Evolutionary conservation across 306 rosid species (phyloP).

Genomic region (Cicer cuneatum): DNA sequence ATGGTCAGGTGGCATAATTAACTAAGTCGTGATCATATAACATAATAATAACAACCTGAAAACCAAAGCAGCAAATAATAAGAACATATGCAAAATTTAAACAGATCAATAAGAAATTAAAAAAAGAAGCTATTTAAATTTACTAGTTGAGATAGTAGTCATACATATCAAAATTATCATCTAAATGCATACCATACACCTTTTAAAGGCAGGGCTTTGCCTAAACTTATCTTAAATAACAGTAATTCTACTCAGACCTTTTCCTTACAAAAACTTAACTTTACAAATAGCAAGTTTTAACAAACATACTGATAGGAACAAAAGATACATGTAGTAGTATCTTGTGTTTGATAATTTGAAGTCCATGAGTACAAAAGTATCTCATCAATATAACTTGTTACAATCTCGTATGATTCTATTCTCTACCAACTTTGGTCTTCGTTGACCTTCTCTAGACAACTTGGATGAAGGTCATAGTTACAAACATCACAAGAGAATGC

Average conservation of each 20-base stretch:
- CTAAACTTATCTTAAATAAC: slow-evolving; percentile 21
- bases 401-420: slow-evolving; percentile 32
- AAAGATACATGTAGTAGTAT: slow-evolving; percentile 7
- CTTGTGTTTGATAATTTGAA: slow-evolving; percentile 27
- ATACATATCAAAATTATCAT: slow-evolving; percentile 11
- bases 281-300: slow-evolving; percentile 23
- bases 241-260: slow-evolving; percentile 21
- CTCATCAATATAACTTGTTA: slow-evolving; percentile 1
- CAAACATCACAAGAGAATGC: slow-evolving; percentile 85
- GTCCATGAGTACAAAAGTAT: slow-evolving; percentile 25
- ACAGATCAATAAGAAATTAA: not conserved
- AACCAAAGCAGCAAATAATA: not conserved
- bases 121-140: slow-evolving; percentile 11
- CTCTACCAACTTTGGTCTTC: slow-evolving; percentile 42
- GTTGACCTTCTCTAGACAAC: slow-evolving; percentile 62
- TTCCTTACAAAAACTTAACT: slow-evolving; percentile 35
- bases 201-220: not conserved
- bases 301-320: slow-evolving; percentile 16
- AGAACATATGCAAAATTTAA: not conserved
- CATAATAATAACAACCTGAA: not conserved
- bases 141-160: not conserved
- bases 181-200: slow-evolving; percentile 20
- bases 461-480: slow-evolving; percentile 92
- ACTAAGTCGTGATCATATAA: not conserved
- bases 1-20: not conserved